Conservation (phyloP, 2,329 filamentous ascomycete species). For the Myriangium duriaei region DNA sequence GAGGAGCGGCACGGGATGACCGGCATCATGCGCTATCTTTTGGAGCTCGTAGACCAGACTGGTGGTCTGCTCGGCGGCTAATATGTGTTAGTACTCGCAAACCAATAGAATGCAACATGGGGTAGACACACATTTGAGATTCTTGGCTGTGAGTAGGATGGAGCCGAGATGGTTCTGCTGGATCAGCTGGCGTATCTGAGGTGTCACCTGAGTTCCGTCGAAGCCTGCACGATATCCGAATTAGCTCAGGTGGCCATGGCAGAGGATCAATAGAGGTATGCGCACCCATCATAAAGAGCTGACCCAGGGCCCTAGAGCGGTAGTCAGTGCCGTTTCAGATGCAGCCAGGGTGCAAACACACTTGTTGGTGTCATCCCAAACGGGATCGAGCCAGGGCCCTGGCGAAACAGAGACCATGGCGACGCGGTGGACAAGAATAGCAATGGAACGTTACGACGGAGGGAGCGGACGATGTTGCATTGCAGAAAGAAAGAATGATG, state of each 20-base stretch:
- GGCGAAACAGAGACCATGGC: conserved; percentile 5
- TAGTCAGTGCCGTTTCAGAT: conserved; percentile 22
- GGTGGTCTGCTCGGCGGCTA: conserved; percentile 84
- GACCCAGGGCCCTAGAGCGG: conserved; percentile 32
- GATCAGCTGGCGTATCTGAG: conserved; percentile 69
- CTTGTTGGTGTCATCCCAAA: conserved; percentile 66
- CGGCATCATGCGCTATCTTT: conserved; percentile 78
- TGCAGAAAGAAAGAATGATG: conserved; percentile 8
- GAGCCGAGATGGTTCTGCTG: conserved; percentile 79
- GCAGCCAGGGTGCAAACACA: conserved; percentile 32
- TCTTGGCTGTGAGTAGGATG: conserved; percentile 72
- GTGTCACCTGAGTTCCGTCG: conserved; percentile 72
- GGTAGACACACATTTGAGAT: conserved; percentile 58
- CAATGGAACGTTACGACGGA: conserved; percentile 7
- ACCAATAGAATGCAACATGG: neutral
- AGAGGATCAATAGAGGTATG: conserved; percentile 42
- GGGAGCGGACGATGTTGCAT: conserved; percentile 8
- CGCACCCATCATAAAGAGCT: conserved; percentile 23
- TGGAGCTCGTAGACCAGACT: conserved; percentile 82
- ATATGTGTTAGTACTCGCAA: neutral
- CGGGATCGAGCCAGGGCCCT: conserved; percentile 30
- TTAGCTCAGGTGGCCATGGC: neutral
- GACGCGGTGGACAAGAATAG: neutral
- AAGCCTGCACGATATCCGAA: conserved; percentile 40
- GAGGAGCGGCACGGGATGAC: conserved; percentile 75